phyloP scores from a whole-genome alignment of 768 basidiomycete genomes.

The Plicaturopsis crispa region DNA sequence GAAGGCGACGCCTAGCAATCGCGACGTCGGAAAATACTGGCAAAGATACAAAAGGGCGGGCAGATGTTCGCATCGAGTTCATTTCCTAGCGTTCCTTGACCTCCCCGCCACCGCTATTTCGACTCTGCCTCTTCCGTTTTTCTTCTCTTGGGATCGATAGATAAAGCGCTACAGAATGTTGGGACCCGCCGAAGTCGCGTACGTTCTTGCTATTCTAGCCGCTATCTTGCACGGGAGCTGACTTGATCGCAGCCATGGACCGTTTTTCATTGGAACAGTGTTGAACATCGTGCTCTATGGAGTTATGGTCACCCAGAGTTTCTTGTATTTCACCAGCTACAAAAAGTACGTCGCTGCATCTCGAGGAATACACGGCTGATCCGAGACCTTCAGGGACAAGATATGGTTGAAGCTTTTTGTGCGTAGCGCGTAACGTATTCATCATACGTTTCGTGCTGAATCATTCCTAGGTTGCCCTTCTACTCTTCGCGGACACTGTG shows the following conservation, averaged over 20 bases:
- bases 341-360: slow-evolving; percentile 7
- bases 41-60: too few species aligned
- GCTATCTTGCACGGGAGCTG: not conserved
- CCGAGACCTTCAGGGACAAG: slow-evolving; percentile 26
- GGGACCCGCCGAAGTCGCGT: slow-evolving; percentile 11
- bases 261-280: slow-evolving; percentile 38
- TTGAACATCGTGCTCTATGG: slow-evolving; percentile 16
- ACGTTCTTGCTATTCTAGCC: slow-evolving; percentile 1
- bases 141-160: too few species aligned
- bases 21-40: too few species aligned
- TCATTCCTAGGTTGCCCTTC: slow-evolving; percentile 25
- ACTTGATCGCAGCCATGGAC: slow-evolving; percentile 44
- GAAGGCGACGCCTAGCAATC: too few species aligned
- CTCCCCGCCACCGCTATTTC: too few species aligned
- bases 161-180: too few species aligned
- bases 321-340: slow-evolving; percentile 15
- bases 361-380: not conserved
- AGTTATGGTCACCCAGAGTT: slow-evolving; percentile 15
- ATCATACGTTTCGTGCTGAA: not conserved
- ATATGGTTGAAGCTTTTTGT: slow-evolving; percentile 40
- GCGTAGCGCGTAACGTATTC: slow-evolving; percentile 7
- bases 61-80: too few species aligned
- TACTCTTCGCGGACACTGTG: slow-evolving; percentile 41
- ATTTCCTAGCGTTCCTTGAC: too few species aligned
- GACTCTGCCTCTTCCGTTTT: too few species aligned